These are phyloP conservation scores for Scheffersomyces spartinae DNA, from an alignment of 805 yeast genomes.

Conservation along the genomic window DNA sequence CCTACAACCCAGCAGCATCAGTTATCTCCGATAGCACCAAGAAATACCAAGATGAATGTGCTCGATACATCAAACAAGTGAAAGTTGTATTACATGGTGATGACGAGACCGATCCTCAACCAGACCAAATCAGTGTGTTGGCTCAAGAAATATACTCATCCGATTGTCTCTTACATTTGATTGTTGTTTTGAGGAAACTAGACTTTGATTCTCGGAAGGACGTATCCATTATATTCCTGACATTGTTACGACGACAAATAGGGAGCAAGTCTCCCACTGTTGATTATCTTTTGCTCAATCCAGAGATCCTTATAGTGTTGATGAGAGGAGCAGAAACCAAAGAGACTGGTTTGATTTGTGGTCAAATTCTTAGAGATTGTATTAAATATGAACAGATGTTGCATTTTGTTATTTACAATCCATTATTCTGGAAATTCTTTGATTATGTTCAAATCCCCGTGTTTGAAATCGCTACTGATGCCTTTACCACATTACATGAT, in stretches of 20 bases:
- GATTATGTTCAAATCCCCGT: conserved; percentile 62
- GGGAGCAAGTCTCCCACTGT: conserved; percentile 78
- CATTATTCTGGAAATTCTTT: conserved; percentile 73
- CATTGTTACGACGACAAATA: conserved; percentile 66
- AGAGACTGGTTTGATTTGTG: conserved; percentile 64
- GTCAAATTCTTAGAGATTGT: conserved; percentile 76
- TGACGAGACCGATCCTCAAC: conserved; percentile 48
- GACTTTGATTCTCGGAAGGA: conserved; percentile 90
- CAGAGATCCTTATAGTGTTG: conserved; percentile 51
- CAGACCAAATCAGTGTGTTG: conserved; percentile 63
- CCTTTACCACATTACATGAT: conserved; percentile 68
- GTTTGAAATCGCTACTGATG: conserved; percentile 86
- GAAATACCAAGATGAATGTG: conserved; percentile 62
- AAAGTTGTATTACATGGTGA: conserved; percentile 61
- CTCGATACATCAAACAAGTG: conserved; percentile 52
- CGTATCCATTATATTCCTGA: conserved; percentile 59
- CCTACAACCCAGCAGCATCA: conserved; percentile 15
- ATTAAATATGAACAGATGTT: conserved; percentile 66
- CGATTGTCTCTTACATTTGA: conserved; percentile 54
- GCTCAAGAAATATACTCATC: conserved; percentile 71
- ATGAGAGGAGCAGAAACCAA: conserved; percentile 63
- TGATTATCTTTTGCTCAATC: conserved; percentile 62
- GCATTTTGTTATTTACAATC: conserved; percentile 44
- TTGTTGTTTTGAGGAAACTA: conserved; percentile 47
- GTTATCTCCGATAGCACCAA: conserved; percentile 11